phyloP scores from a whole-genome alignment of 2,329 filamentous ascomycete genomes.

The Phaeosphaeriaceae sp. region DNA sequence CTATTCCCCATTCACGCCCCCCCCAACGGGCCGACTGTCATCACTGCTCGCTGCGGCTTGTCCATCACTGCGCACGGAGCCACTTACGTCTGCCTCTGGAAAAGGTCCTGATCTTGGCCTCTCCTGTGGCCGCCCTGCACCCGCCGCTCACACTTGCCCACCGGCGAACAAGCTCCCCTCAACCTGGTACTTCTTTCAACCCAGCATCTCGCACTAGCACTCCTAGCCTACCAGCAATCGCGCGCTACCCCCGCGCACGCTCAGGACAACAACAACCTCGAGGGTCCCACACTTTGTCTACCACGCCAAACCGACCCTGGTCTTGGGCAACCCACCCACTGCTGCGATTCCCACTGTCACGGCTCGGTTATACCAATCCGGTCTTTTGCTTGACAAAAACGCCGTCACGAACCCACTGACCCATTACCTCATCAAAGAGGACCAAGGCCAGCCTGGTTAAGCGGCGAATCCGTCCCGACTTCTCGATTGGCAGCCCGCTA shows the following conservation, averaged over 20 bases:
- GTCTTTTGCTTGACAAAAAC: conserved; percentile 5
- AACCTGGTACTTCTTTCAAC: conserved; percentile 12
- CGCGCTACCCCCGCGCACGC: conserved; percentile 23
- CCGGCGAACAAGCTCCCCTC: conserved; percentile 28
- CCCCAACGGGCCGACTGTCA: conserved; percentile 43
- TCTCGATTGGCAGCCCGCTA: conserved; percentile 43
- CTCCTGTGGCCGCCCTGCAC: conserved; percentile 25
- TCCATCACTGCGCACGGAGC: conserved; percentile 13
- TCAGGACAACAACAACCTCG: conserved; percentile 16
- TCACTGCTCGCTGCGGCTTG: neutral
- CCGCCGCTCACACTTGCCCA: conserved; percentile 16
- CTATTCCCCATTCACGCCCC: conserved; percentile 23
- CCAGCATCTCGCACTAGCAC: conserved; percentile 15
- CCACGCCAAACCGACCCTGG: conserved; percentile 32
- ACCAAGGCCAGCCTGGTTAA: conserved; percentile 40
- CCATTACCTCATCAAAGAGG: conserved; percentile 44
- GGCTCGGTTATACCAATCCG: conserved; percentile 35
- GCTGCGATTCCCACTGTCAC: conserved; percentile 37
- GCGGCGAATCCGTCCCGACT: conserved; percentile 35
- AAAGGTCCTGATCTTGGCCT: neutral
- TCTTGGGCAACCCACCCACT: conserved; percentile 19
- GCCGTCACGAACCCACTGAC: conserved; percentile 29
- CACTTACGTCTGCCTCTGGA: conserved; percentile 16
- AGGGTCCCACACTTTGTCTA: conserved; percentile 30
- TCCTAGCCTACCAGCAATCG: conserved; percentile 20